Base-by-base conservation (phyloP, 2,329 filamentous ascomycete species). In the Trichothecium sympodiale region DNA sequence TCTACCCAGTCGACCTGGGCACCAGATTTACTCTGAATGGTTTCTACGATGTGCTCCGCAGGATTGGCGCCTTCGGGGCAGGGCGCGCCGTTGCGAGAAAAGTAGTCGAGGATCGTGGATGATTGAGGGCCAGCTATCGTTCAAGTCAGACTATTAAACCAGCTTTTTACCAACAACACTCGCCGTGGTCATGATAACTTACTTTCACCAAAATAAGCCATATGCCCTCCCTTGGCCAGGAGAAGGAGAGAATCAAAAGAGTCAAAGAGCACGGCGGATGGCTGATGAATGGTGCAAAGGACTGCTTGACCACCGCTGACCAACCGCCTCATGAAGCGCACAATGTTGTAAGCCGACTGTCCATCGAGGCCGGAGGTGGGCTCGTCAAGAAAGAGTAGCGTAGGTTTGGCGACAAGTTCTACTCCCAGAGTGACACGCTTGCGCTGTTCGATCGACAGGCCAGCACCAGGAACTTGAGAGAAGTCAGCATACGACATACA, bases 391-490 rank as follows among this genome's bases (percentile, higher is more conserved):
- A 82, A 82, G 6, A 82, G 61, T 2, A 81, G 59, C 0, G 78
- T 64, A 0, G 77, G 77, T 46, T 79, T 80, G 3, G 77, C 77
- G 5, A 76, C 78, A 4, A 83, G 59, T 45, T 83, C 79, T 2
- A 83, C 78, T 33, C 75, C 79, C 30, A 83, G 80, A 0, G 79
- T 83, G 3, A 83, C 59, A 29, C 78, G 67, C 58, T 83, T 83
- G 4, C 65, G 49, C 46, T 72, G 65, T 13, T 69, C 69, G 8
- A 69, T 64, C 5, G 59, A 66, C 15, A 70, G 57, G 3, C 64
- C 58, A 26, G 61, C 59, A 3, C 69, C 67, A 20, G 45, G 36
- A 25, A 35, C 16, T 37, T 72, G 28, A 78, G 69, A 14, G 9
- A 78, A 56, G 36, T 29, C 8, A 18, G 25, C 5, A 30, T 9